Evolutionary conservation across 768 basidiomycete genomes (phyloP).

Genomic region (Exsudoporus frostii): DNA sequence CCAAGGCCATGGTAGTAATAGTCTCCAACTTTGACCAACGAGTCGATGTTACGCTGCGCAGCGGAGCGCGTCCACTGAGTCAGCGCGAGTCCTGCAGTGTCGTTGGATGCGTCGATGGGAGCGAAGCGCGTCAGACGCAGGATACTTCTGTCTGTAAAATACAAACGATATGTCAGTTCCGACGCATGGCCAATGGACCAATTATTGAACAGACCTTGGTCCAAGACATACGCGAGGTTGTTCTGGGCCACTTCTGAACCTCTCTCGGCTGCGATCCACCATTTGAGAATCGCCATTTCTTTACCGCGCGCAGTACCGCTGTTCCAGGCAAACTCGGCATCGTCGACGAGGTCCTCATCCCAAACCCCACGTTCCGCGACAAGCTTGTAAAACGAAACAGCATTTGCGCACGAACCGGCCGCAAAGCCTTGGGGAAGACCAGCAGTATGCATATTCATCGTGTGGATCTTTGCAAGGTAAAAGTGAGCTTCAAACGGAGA

Average conservation of each 20-base stretch:
- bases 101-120: constrained; percentile 71
- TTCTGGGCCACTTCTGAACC: constrained; percentile 93
- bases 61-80: constrained; percentile 96
- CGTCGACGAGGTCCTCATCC: constrained; percentile 75
- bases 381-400: constrained; percentile 90
- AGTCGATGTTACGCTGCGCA: constrained; percentile 91
- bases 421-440: constrained; percentile 45
- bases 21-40: constrained; percentile 96
- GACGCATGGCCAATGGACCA: constrained; percentile 30
- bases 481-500: constrained; percentile 95
- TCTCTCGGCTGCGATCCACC: constrained; percentile 93
- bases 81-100: constrained; percentile 78
- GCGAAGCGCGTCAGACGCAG: constrained; percentile 66
- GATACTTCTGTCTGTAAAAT: constrained; percentile 59
- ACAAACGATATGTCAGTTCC: constrained; percentile 13
- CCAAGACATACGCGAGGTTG: constrained; percentile 88
- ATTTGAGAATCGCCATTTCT: constrained; percentile 83
- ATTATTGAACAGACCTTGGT: constrained; percentile 64
- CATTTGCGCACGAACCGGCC: constrained; percentile 81
- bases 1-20: constrained; percentile 93
- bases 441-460: constrained; percentile 45
- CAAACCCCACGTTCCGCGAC: constrained; percentile 90
- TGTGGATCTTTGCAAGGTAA: constrained; percentile 83
- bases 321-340: constrained; percentile 77
- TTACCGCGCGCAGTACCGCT: constrained; percentile 67